Evolutionary conservation across 139 green algal genomes (phyloP).

Genomic region (Chlorella sp.): DNA sequence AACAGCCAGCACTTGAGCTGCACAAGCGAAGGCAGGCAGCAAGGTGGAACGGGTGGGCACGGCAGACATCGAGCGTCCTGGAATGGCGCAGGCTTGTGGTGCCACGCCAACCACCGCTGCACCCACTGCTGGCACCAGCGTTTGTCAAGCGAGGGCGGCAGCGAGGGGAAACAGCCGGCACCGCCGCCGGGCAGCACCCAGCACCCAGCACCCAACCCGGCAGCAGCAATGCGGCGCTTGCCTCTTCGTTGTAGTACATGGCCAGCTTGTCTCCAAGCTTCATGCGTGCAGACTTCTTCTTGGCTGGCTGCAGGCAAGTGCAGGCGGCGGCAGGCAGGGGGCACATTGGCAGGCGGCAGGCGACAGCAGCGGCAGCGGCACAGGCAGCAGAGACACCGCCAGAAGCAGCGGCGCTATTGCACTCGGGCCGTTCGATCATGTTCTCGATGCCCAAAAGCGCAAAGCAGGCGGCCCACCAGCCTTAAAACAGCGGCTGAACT

Average conservation of each 20-base stretch:
- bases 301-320: constrained; percentile 8
- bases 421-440: not conserved
- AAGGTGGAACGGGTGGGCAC: no score
- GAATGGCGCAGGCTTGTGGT: not conserved
- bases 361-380: not conserved
- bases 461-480: not conserved
- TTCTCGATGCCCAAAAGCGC: not conserved
- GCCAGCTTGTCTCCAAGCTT: constrained; percentile 40
- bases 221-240: not conserved
- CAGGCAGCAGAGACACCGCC: not conserved
- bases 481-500: not conserved
- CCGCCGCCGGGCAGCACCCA: not conserved
- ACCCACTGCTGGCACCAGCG: not conserved
- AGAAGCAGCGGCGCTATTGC: not conserved
- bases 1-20: constrained; percentile 57
- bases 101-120: no score
- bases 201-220: not conserved
- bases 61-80: not conserved
- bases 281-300: constrained; percentile 35
- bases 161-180: not conserved
- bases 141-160: no score
- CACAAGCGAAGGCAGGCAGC: not conserved
- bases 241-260: constrained; percentile 56
- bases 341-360: not conserved
- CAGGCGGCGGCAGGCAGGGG: not conserved